These are phyloP conservation scores for Podospora appendiculata DNA, from an alignment of 495 filamentous ascomycete genomes.

Conservation along the genomic window DNA sequence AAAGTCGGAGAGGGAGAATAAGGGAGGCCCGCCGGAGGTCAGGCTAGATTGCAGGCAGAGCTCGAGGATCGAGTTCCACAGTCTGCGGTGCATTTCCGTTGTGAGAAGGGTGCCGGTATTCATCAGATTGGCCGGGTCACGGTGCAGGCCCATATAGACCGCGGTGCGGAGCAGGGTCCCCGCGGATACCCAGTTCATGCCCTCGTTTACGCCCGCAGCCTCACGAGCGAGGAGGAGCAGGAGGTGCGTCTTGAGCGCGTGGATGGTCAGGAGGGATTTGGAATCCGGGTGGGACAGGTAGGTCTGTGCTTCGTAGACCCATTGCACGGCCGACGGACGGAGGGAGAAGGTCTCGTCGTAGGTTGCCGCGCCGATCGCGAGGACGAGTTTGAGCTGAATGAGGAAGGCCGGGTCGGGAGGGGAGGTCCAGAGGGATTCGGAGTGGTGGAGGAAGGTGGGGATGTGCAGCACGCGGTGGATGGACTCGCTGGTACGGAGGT, in stretches of 20 bases:
- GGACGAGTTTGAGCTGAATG: constrained; percentile 19
- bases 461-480: constrained; percentile 49
- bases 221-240: constrained; percentile 15
- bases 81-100: constrained; percentile 51
- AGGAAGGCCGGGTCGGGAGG: constrained; percentile 16
- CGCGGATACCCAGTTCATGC: constrained; percentile 9
- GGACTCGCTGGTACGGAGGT: constrained; percentile 39
- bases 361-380: constrained; percentile 14
- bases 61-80: constrained; percentile 59
- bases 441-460: constrained; percentile 42
- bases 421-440: constrained; percentile 27
- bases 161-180: constrained; percentile 14
- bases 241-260: constrained; percentile 9
- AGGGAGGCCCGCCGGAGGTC: constrained; percentile 45
- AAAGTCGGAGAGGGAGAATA: constrained; percentile 33
- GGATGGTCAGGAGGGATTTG: constrained; percentile 11
- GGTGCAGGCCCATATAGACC: constrained; percentile 20
- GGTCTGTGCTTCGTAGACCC: constrained; percentile 20
- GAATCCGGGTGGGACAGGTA: constrained; percentile 15
- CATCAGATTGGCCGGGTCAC: constrained; percentile 12
- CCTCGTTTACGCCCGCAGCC: constrained; percentile 11
- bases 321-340: constrained; percentile 8
- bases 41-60: constrained; percentile 44
- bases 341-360: constrained; percentile 17
- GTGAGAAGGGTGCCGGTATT: constrained; percentile 25